A percentile compares a stretch with the other conserved stretches of the same genome.
Conservation (phyloP, 805 yeast species). For the Candida easanensis region DNA sequence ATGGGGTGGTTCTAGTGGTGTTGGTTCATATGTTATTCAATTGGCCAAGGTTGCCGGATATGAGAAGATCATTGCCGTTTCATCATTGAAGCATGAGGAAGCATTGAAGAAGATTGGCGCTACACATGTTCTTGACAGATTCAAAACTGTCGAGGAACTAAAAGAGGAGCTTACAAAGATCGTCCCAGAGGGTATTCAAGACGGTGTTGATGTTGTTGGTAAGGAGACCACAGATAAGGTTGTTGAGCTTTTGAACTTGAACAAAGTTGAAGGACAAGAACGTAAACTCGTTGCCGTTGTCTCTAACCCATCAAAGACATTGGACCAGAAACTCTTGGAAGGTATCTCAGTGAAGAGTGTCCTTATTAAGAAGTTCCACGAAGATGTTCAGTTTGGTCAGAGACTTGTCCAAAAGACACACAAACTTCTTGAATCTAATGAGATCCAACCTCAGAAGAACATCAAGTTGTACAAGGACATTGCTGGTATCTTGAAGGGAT, state of each 20-base stretch:
- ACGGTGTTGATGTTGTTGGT: slow-evolving; percentile 45
- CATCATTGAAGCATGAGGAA: slow-evolving; percentile 39
- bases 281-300: slow-evolving; percentile 39
- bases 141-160: slow-evolving; percentile 26
- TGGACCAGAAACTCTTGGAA: slow-evolving; percentile 20
- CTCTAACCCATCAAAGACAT: slow-evolving; percentile 31
- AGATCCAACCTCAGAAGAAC: slow-evolving; percentile 34
- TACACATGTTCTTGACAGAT: slow-evolving; percentile 37
- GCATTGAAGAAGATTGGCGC: slow-evolving; percentile 42
- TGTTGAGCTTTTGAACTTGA: slow-evolving; percentile 28
- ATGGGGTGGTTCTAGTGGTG: slow-evolving; percentile 52
- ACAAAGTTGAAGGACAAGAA: slow-evolving; percentile 11
- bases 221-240: slow-evolving; percentile 36
- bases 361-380: slow-evolving; percentile 42
- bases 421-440: slow-evolving; percentile 27
- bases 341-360: slow-evolving; percentile 33
- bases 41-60: slow-evolving; percentile 39
- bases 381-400: slow-evolving; percentile 37
- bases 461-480: slow-evolving; percentile 36
- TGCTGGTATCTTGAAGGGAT: slow-evolving; percentile 33
- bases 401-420: slow-evolving; percentile 34
- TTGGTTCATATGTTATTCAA: slow-evolving; percentile 42
- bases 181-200: slow-evolving; percentile 30
- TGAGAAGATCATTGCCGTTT: slow-evolving; percentile 39
- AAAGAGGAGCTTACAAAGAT: slow-evolving; percentile 20